phyloP scores from a whole-genome alignment of 2,329 filamentous ascomycete genomes.

The Aureobasidium namibiae region DNA sequence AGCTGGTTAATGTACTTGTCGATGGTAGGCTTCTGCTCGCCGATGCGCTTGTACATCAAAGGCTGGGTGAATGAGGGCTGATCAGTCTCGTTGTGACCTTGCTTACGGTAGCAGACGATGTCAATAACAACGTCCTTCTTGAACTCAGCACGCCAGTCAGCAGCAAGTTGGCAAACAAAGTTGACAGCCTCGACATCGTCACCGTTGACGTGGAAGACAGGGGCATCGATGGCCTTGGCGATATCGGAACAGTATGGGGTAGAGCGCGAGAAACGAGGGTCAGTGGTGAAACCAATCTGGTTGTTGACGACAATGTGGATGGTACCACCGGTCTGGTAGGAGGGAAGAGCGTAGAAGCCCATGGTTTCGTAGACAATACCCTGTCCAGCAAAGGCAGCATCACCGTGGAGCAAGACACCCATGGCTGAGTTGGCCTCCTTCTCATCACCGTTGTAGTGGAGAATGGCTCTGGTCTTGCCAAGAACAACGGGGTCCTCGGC shows the following conservation, averaged over 20 bases:
- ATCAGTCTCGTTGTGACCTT: conserved; percentile 98
- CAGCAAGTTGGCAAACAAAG: conserved; percentile 93
- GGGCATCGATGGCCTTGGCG: conserved; percentile 95
- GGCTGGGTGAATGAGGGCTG: conserved; percentile 99
- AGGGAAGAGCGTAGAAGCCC: conserved; percentile 90
- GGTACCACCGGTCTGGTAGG: conserved; percentile 94
- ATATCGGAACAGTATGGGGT: conserved; percentile 99
- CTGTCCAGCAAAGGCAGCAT: conserved; percentile 93
- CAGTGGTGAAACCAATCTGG: conserved; percentile 99
- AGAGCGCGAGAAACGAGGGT: conserved; percentile 92
- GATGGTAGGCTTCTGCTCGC: conserved; percentile 72
- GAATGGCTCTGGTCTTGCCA: conserved; percentile 93
- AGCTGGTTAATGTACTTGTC: conserved; percentile 90
- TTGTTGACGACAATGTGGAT: conserved; percentile 98
- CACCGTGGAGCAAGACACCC: conserved; percentile 92
- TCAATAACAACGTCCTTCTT: conserved; percentile 98
- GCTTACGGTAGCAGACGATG: conserved; percentile 97
- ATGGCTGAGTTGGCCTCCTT: conserved; percentile 81
- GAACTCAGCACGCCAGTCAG: conserved; percentile 98
- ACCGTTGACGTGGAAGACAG: conserved; percentile 98
- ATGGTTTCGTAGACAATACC: conserved; percentile 98
- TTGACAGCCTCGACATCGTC: conserved; percentile 98
- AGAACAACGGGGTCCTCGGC: conserved; percentile 96
- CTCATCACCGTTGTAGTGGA: conserved; percentile 98
- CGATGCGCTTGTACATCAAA: conserved; percentile 98